Percentiles rank a stretch among this genome's conserved stretches.
Evolutionary conservation across 345 rosid species (phyloP).

Genomic region (Aquilaria sinensis): DNA sequence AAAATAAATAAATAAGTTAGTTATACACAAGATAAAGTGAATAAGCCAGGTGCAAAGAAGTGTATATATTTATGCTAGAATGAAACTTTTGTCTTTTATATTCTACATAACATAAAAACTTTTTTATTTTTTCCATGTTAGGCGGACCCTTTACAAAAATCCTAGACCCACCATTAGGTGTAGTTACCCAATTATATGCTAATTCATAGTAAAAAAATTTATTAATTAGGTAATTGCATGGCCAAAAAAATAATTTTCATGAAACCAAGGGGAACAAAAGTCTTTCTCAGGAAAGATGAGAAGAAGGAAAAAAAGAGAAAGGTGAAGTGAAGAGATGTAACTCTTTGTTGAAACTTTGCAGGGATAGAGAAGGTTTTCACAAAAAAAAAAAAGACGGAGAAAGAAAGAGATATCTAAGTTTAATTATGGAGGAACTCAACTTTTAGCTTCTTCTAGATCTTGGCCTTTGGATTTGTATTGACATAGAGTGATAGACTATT

Average conservation of each 20-base stretch:
- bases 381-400: constrained; percentile 4
- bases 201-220: no score
- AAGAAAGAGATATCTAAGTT: constrained; percentile 41
- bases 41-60: no score
- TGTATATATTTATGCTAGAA: no score
- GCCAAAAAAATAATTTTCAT: constrained; percentile 19
- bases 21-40: no score
- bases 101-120: no score
- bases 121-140: no score
- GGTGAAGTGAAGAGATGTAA: constrained; percentile 15
- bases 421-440: constrained; percentile 21
- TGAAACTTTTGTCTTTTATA: no score
- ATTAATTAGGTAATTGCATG: constrained; percentile 5
- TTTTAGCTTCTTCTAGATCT: constrained; percentile 16
- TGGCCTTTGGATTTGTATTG: constrained; percentile 15
- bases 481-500: constrained; percentile 4
- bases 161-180: no score
- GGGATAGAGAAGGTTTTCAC: neutral
- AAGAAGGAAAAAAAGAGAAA: neutral
- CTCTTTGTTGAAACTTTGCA: constrained; percentile 14
- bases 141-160: no score
- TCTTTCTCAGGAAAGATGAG: constrained; percentile 2
- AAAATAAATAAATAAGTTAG: no score
- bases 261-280: constrained; percentile 4
- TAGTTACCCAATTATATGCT: no score